Base-by-base conservation (phyloP, 805 yeast genomes). In the Kuraishia floccosa region DNA sequence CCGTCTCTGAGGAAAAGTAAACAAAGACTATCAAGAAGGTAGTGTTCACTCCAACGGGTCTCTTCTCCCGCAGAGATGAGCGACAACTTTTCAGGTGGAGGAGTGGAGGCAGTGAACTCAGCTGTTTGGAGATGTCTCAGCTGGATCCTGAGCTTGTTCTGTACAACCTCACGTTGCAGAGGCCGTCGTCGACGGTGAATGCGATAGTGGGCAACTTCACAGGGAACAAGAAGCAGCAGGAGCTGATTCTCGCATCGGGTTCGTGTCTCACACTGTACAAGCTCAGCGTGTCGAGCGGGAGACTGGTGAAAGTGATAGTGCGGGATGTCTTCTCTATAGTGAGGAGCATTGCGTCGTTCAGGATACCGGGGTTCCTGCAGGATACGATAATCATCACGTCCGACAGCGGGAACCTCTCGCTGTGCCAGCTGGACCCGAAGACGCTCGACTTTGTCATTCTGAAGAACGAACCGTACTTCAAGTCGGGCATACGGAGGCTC, bases 391-490 rank as follows among this genome's bases (percentile, higher is more conserved):
- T 77, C 5, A 47, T 84, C 3, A 69, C 89, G 0, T 73, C 91
- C 0, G 96, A 87, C 45, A 68, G 93, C 2, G 96, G 96, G 0
- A 72, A 72, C 35, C 38, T 86, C 14, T 68, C 72, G 33, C 64
- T 67, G 35, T 52, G 62, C 21, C 44, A 51, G 2, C 47, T 46
- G 3, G 44, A 57, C n/a, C 40, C 46, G 15, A 49, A 43, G 29
- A 28, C 31, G 3, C 40, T 37, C 10, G 33, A 30, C 22, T 72
- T 75, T 34, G 54, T 46, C 18, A 41, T 58, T 14, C 54, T 65
- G 1, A 46, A 60, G 21, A 76, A 74, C 40, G 86, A 78, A 39
- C 79, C 94, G 1, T 73, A 68, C 40, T 68, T 75, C 27, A 81
- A 85, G 47, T 64, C 80, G 14, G 94, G 94, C 0, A 54, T 85